Conservation (phyloP, 139 green algal genomes). For the Volvox africanus region DNA sequence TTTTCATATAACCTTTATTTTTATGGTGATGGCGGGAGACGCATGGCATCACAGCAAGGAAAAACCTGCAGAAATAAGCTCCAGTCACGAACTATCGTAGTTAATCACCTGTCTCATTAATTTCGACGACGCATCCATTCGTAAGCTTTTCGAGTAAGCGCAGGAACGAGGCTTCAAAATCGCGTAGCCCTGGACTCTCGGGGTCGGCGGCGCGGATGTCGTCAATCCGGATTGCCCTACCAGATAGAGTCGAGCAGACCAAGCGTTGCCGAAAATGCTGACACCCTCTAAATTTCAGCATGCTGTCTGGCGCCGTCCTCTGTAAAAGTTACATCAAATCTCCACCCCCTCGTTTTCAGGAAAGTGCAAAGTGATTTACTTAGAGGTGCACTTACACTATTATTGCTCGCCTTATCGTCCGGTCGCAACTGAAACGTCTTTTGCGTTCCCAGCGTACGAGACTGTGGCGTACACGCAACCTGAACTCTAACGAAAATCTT, state of each 20-base stretch:
- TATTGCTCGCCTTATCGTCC: too few relatives aligned
- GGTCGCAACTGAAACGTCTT: too few relatives aligned
- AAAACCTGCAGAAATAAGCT: too few relatives aligned
- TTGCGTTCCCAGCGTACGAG: neutral
- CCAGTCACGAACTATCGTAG: too few relatives aligned
- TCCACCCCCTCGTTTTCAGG: too few relatives aligned
- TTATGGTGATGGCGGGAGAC: too few relatives aligned
- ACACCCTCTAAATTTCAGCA: constrained; percentile 84
- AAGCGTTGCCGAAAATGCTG: constrained; percentile 88
- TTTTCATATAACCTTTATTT: too few relatives aligned
- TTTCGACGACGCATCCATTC: constrained; percentile 94
- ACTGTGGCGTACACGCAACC: too few relatives aligned
- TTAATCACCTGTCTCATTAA: constrained; percentile 94
- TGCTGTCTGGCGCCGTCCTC: neutral
- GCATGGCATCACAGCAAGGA: too few relatives aligned
- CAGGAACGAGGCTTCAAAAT: constrained; percentile 94
- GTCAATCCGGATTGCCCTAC: constrained; percentile 89
- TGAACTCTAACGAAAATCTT: neutral
- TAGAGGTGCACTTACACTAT: too few relatives aligned
- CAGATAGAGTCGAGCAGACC: constrained; percentile 85
- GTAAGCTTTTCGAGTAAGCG: constrained; percentile 96
- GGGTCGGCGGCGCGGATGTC: constrained; percentile 88
- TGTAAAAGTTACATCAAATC: too few relatives aligned
- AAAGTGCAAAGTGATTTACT: too few relatives aligned
- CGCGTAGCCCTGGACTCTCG: constrained; percentile 82